Conservation (phyloP, 23 red algal species). For the Gracilariopsis chorda region DNA sequence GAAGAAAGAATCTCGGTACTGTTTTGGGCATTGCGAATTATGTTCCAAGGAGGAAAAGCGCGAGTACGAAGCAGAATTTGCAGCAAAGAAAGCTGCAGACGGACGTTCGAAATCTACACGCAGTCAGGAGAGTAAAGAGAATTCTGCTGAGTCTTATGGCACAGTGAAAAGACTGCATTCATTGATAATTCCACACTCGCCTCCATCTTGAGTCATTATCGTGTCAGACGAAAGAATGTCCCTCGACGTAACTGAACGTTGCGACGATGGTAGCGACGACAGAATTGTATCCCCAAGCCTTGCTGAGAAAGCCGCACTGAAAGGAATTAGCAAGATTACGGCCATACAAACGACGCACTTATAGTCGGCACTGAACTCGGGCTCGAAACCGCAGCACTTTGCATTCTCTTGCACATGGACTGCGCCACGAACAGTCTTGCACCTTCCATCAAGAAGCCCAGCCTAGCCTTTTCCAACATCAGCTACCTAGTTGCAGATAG, state of each 20-base stretch:
- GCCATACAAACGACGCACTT: background rate
- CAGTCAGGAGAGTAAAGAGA: background rate
- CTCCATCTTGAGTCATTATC: background rate
- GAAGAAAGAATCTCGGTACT: background rate
- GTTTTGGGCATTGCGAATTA: background rate
- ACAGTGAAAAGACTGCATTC: background rate
- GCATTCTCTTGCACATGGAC: constrained; percentile 12
- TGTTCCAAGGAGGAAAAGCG: background rate
- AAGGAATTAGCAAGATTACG: background rate
- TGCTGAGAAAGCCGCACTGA: background rate
- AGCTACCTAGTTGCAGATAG: background rate
- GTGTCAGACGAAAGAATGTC: background rate
- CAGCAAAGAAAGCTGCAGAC: background rate
- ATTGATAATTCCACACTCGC: background rate
- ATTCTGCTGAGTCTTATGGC: background rate
- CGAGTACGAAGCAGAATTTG: background rate
- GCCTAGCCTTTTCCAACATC: background rate
- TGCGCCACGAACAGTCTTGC: background rate
- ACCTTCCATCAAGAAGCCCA: background rate
- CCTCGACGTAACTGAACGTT: background rate
- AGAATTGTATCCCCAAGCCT: background rate
- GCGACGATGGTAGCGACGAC: constrained; percentile 1
- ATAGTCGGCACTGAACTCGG: background rate
- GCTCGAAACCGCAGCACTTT: background rate
- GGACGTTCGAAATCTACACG: constrained; percentile 22